These are phyloP conservation scores for Phaeotremella fagi DNA, from an alignment of 768 basidiomycete genomes.

Conservation along the genomic window DNA sequence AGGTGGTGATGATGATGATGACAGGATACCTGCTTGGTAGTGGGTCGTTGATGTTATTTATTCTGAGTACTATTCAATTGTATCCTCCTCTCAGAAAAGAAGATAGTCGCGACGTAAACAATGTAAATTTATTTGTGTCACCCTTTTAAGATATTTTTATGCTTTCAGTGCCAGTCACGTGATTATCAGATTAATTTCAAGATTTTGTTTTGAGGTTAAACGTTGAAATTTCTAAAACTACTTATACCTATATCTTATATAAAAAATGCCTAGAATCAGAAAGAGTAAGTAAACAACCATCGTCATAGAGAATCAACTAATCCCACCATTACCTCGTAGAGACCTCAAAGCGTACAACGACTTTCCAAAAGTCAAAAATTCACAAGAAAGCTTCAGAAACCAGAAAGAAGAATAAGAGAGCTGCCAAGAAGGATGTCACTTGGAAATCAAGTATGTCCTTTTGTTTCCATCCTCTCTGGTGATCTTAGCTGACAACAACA, in stretches of 20 bases:
- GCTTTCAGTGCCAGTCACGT: background rate
- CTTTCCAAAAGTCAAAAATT: conserved; percentile 66
- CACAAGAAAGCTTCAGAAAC: conserved; percentile 71
- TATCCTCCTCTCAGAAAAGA: too few relatives aligned
- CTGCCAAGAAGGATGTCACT: conserved; percentile 69
- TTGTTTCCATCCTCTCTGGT: background rate
- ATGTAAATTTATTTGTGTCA: too few relatives aligned
- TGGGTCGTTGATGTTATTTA: background rate
- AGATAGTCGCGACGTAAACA: conserved; percentile 1
- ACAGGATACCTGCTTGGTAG: background rate
- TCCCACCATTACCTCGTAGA: too few relatives aligned
- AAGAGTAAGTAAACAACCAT: conserved; percentile 48
- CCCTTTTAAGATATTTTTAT: too few relatives aligned
- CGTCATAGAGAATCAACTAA: too few relatives aligned
- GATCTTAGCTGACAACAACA: too few relatives aligned
- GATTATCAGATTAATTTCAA: conserved; percentile 1
- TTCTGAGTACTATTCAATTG: too few relatives aligned
- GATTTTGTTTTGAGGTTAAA: too few relatives aligned
- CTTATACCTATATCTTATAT: background rate
- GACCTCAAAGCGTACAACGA: conserved; percentile 75
- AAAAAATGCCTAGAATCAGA: conserved; percentile 44
- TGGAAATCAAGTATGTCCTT: conserved; percentile 74
- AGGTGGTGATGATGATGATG: background rate
- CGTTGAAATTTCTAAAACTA: too few relatives aligned
- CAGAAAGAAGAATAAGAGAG: conserved; percentile 68